These are phyloP conservation scores for Phytopythium vexans DNA, from an alignment of 352 stramenopile species.

Conservation along the genomic window DNA sequence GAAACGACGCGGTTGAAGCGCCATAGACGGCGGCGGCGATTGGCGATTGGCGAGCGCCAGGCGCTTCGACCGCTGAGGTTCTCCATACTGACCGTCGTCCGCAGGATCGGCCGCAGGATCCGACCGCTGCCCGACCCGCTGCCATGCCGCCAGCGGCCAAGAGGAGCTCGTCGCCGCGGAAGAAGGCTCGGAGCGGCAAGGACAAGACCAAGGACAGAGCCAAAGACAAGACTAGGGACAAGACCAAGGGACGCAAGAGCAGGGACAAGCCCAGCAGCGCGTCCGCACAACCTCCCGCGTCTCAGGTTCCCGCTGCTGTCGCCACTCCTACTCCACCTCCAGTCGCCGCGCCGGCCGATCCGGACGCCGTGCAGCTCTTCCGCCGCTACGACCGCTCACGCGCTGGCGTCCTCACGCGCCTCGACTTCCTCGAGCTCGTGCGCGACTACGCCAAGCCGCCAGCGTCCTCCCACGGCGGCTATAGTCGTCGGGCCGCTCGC, in stretches of 20 bases:
- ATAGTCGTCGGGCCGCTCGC: slow-evolving; percentile 8
- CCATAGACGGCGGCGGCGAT: too few relatives aligned
- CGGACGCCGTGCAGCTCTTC: slow-evolving; percentile 80
- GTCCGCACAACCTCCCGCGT: neutral
- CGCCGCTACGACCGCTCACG: slow-evolving; percentile 65
- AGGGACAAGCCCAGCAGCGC: slow-evolving; percentile 7
- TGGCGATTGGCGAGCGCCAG: too few relatives aligned
- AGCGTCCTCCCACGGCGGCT: slow-evolving; percentile 4
- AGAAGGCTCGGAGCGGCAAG: slow-evolving; percentile 22
- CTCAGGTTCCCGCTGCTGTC: neutral
- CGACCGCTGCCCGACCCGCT: too few relatives aligned
- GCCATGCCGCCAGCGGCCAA: slow-evolving; percentile 15
- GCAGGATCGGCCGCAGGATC: too few relatives aligned
- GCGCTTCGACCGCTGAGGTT: too few relatives aligned
- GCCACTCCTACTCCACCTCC: slow-evolving; percentile 1
- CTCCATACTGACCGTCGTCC: too few relatives aligned
- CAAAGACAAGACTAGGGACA: slow-evolving; percentile 34
- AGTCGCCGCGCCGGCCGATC: slow-evolving; percentile 19
- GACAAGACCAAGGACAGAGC: slow-evolving; percentile 11
- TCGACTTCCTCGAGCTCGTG: slow-evolving; percentile 71
- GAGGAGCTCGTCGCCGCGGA: slow-evolving; percentile 10
- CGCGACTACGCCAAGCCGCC: slow-evolving; percentile 54
- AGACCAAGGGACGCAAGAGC: slow-evolving; percentile 20
- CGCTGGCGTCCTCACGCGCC: slow-evolving; percentile 44
- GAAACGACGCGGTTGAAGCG: neutral